Conservation (phyloP, 176 grass and related monocot species). For the Phoenix dactylifera region DNA sequence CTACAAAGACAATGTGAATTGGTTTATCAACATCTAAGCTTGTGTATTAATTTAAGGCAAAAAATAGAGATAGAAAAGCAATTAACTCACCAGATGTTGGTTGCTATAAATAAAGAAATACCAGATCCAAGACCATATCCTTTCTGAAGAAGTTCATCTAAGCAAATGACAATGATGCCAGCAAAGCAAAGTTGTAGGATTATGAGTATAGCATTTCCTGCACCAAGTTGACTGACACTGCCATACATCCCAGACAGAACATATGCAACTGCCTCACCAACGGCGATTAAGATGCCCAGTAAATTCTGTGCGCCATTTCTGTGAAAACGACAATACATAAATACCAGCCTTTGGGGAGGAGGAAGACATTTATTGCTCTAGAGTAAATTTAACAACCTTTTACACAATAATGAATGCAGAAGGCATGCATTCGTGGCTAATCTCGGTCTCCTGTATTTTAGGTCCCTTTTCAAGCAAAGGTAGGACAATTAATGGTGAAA, state of each 20-base stretch:
- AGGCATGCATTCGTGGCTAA: too few relatives aligned
- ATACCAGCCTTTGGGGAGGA: neutral
- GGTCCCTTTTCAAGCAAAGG: too few relatives aligned
- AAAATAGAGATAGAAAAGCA: neutral
- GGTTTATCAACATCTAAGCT: neutral
- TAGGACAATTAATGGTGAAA: too few relatives aligned
- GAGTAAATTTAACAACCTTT: too few relatives aligned
- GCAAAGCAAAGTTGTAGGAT: slow-evolving; percentile 98
- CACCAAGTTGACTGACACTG: slow-evolving; percentile 76
- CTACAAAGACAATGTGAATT: slow-evolving; percentile 26
- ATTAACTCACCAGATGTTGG: slow-evolving; percentile 79
- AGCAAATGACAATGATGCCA: slow-evolving; percentile 91
- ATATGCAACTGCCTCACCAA: slow-evolving; percentile 93
- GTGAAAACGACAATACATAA: slow-evolving; percentile 14
- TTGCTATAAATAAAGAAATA: slow-evolving; percentile 95
- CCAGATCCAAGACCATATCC: slow-evolving; percentile 97
- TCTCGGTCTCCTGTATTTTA: too few relatives aligned
- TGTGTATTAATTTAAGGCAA: neutral
- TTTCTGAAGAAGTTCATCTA: slow-evolving; percentile 97
- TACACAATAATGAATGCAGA: too few relatives aligned
- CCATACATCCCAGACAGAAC: slow-evolving; percentile 95
- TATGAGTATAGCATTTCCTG: slow-evolving; percentile 92
- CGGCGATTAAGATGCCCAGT: slow-evolving; percentile 79
- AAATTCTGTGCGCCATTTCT: slow-evolving; percentile 92
- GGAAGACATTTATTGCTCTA: too few relatives aligned